Evolutionary conservation across 805 yeast species (phyloP).

Genomic region (Ogataea haglerorum): DNA sequence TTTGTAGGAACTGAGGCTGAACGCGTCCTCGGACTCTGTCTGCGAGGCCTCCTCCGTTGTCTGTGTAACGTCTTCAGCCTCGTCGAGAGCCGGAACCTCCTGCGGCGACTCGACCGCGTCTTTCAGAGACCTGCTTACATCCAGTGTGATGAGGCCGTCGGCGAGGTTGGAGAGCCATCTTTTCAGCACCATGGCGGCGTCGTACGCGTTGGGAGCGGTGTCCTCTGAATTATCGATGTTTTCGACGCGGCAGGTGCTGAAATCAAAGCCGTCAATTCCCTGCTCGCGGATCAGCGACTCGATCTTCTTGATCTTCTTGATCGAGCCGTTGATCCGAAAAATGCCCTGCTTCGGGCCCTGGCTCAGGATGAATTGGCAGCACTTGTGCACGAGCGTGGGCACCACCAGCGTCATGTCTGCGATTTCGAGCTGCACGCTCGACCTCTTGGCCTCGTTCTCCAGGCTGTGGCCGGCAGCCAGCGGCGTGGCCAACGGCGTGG

Average conservation of each 20-base stretch:
- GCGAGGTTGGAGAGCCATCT: slow-evolving; percentile 34
- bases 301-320: slow-evolving; percentile 31
- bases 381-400: slow-evolving; percentile 32
- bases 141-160: slow-evolving; percentile 29
- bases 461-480: slow-evolving; percentile 15
- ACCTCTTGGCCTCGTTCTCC: slow-evolving; percentile 23
- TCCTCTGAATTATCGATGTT: slow-evolving; percentile 18
- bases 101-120: neutral
- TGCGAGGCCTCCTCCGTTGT: slow-evolving; percentile 5
- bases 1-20: slow-evolving; percentile 12
- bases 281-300: slow-evolving; percentile 25
- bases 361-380: slow-evolving; percentile 28
- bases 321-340: slow-evolving; percentile 36
- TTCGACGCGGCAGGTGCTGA: slow-evolving; percentile 13
- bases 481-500: slow-evolving; percentile 11
- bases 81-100: neutral
- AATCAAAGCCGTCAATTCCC: slow-evolving; percentile 22
- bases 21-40: slow-evolving; percentile 10
- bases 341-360: slow-evolving; percentile 33
- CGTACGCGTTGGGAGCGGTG: slow-evolving; percentile 28
- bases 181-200: slow-evolving; percentile 36
- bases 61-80: neutral
- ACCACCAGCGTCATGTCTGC: slow-evolving; percentile 19
- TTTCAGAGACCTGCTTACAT: slow-evolving; percentile 23
- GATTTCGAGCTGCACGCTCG: slow-evolving; percentile 12